These are phyloP conservation scores for Aspergillus sparsus DNA, from an alignment of 495 filamentous ascomycete genomes.

Conservation along the genomic window DNA sequence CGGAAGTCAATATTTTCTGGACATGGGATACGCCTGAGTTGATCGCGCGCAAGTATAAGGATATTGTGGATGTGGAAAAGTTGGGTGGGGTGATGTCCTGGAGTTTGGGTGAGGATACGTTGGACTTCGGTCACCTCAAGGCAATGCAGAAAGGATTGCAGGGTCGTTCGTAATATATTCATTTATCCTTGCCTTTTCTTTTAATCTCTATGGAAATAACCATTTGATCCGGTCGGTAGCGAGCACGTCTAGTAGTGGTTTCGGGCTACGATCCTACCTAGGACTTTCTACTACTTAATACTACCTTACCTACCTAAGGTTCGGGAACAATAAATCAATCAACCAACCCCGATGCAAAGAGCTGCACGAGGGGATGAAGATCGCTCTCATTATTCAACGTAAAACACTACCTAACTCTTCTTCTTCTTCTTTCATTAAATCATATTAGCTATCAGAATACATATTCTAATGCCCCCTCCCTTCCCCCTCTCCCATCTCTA, in stretches of 20 bases:
- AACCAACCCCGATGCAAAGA: conserved; percentile 17
- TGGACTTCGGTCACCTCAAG: conserved; percentile 57
- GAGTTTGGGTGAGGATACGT: conserved; percentile 72
- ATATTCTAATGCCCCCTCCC: neutral
- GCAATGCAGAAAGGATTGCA: conserved; percentile 54
- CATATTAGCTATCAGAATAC: neutral
- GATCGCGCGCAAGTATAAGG: conserved; percentile 62
- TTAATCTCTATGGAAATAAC: neutral
- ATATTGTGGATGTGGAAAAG: conserved; percentile 56
- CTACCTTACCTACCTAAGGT: neutral
- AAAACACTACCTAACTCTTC: too few species aligned
- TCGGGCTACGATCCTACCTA: too few species aligned
- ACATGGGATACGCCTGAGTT: conserved; percentile 69
- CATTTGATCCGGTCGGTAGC: neutral
- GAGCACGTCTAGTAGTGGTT: neutral
- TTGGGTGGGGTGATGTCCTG: conserved; percentile 73
- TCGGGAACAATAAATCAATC: neutral
- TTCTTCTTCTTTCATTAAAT: too few species aligned
- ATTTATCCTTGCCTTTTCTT: neutral
- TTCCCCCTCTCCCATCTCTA: neutral
- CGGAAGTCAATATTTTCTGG: conserved; percentile 64
- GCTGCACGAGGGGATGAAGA: conserved; percentile 16
- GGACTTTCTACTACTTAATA: too few species aligned
- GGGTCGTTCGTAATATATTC: conserved; percentile 12
- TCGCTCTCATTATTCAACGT: too few species aligned